Conservation (phyloP, 208 protist genomes). For the Borovskyia barvae region DNA sequence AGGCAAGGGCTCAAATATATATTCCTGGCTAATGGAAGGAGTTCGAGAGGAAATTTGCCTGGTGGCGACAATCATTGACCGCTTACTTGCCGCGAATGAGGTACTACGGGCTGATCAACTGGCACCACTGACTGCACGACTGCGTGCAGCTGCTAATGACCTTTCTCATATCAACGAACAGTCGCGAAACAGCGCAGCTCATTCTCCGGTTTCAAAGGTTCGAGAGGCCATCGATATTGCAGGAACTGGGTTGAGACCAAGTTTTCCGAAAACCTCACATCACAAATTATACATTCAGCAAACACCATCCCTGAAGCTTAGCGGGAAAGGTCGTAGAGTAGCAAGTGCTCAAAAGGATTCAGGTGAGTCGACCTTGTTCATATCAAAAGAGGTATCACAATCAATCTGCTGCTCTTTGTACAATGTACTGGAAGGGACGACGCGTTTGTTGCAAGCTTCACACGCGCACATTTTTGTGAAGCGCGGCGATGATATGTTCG, state of each 20-base stretch:
- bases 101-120: slow-evolving; percentile 43
- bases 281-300: too few species aligned
- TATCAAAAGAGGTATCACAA: slow-evolving; percentile 72
- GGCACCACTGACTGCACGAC: slow-evolving; percentile 29
- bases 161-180: slow-evolving; percentile 1
- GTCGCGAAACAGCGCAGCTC: not conserved
- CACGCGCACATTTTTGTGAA: slow-evolving; percentile 75
- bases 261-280: too few species aligned
- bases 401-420: slow-evolving; percentile 66
- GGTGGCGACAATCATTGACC: slow-evolving; percentile 63
- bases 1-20: not conserved
- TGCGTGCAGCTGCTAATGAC: slow-evolving; percentile 28
- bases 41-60: slow-evolving; percentile 41
- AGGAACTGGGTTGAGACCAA: too few species aligned
- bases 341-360: not conserved
- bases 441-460: slow-evolving; percentile 50
- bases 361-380: slow-evolving; percentile 13
- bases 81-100: slow-evolving; percentile 28
- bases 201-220: not conserved
- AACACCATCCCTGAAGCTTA: too few species aligned
- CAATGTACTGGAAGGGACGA: slow-evolving; percentile 71
- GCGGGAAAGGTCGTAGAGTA: not conserved
- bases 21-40: slow-evolving; percentile 14
- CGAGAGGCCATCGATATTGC: too few species aligned
- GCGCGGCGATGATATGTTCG: slow-evolving; percentile 73